Base-by-base conservation (phyloP, 495 filamentous ascomycete genomes). In the Aspergillus bridgeri region DNA sequence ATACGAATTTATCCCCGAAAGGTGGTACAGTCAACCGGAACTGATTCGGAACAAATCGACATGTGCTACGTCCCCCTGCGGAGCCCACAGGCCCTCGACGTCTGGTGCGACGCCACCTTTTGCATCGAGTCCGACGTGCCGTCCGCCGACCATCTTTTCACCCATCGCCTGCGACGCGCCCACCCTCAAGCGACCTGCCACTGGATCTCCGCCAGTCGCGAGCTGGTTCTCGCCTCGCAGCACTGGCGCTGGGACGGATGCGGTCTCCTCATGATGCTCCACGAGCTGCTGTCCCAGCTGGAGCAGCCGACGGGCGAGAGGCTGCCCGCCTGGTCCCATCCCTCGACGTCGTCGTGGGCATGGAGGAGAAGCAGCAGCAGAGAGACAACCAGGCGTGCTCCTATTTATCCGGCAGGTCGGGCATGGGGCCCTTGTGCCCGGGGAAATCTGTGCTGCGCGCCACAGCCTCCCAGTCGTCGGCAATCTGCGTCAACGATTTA, bases 401-500 rank as follows among this genome's bases (percentile, higher is more conserved):
- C 25, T 55, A 48, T 3, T 11, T n/a, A 15, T 19, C 3, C 17
- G 51, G 51, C n/a, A 54, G 22, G 15, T 4, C 27, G 5, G 51
- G 51, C 51, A 45, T 44, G 18, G 51, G 51, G 18, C 33, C 51
- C 33, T 43, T 20, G n/a, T 25, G 33, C 19, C 22, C 51, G n/a
- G 19, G 33, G 22, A 21, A 54, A 54, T 54, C 38, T 19, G 33
- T 23, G 45, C 51, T 54, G 8, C 51, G 33, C n/a, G 51, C 51
- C n/a, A 54, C 38, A 5, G 21, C 51, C 51, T 54, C 51, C 51
- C 51, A 54, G 17, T 54, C 51, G 5, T 54, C 51, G n/a, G 44
- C 7, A 7, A 45, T 24, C 9, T 8, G 6, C 25, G 25, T 27
- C 25, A 27, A 27, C 25, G 3, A 7, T 27, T 27, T 3, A 27